A percentile compares a stretch with the other conserved stretches of the same genome.
Conservation (phyloP, 495 filamentous ascomycete species). For the Staphylotrichum tortipilum region DNA sequence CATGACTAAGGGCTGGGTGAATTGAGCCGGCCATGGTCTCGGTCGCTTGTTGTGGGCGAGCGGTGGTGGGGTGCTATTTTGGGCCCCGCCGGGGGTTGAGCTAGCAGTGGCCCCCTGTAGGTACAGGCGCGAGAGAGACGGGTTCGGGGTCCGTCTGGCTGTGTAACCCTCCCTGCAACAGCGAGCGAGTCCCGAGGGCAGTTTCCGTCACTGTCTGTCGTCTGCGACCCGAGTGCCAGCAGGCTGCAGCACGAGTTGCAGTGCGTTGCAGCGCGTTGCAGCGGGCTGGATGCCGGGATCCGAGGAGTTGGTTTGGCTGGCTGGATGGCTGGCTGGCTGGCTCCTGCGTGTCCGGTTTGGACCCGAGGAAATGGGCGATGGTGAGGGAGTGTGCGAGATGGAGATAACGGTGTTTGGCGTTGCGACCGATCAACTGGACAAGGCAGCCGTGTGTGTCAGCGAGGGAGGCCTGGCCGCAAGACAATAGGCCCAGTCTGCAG, state of each 20-base stretch:
- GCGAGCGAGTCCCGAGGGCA: no score
- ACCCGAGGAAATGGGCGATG: conserved; percentile 1
- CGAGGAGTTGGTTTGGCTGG: background rate
- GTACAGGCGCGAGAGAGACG: no score
- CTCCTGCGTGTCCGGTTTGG: no score
- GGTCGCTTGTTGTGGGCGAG: background rate
- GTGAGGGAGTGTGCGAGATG: no score
- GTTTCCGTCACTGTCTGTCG: no score
- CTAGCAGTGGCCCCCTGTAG: background rate
- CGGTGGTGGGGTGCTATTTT: conserved; percentile 15
- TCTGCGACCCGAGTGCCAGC: no score
- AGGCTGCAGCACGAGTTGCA: conserved; percentile 17
- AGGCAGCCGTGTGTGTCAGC: background rate
- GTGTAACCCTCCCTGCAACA: no score
- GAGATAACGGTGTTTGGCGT: no score
- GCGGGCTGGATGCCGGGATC: conserved; percentile 3
- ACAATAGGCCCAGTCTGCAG: no score
- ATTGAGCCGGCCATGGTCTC: conserved; percentile 28
- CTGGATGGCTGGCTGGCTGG: background rate
- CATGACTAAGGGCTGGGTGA: conserved; percentile 30
- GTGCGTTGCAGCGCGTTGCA: conserved; percentile 19
- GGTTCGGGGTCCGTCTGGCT: no score
- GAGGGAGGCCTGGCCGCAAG: no score
- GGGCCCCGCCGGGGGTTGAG: conserved; percentile 4
- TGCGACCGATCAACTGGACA: background rate